Conservation (phyloP, 2,329 filamentous ascomycete species). For the Venturia asperata region DNA sequence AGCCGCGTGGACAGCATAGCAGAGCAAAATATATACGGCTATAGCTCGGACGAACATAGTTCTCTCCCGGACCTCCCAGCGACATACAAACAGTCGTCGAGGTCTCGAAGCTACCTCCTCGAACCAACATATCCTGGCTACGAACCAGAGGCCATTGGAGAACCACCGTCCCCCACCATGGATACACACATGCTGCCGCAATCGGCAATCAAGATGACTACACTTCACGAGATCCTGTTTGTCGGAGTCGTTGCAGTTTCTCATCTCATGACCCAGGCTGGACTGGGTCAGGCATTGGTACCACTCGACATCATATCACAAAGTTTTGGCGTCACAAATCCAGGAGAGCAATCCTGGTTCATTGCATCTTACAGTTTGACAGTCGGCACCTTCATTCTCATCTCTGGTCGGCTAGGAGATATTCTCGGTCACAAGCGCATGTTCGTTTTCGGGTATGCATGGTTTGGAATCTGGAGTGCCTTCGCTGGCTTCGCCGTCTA, state of each 20-base stretch:
- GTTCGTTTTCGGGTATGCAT: conserved; percentile 36
- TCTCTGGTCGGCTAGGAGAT: conserved; percentile 40
- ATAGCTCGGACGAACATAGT: conserved; percentile 15
- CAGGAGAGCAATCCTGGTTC: conserved; percentile 40
- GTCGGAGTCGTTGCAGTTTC: conserved; percentile 27
- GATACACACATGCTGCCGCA: conserved; percentile 15
- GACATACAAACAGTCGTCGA: conserved; percentile 17
- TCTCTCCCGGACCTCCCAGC: conserved; percentile 19
- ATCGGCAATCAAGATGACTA: conserved; percentile 23
- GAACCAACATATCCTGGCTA: conserved; percentile 18
- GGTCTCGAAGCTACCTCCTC: conserved; percentile 20
- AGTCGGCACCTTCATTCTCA: conserved; percentile 40
- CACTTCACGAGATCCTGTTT: conserved; percentile 26
- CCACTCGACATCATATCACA: conserved; percentile 41
- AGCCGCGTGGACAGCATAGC: conserved; percentile 26
- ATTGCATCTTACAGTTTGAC: conserved; percentile 39
- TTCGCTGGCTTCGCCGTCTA: conserved; percentile 36
- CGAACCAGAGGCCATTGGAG: conserved; percentile 18
- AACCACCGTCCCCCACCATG: conserved; percentile 18
- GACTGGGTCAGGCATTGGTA: conserved; percentile 30
- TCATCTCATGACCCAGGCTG: conserved; percentile 29
- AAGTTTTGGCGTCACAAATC: conserved; percentile 35
- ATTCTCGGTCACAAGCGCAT: conserved; percentile 39
- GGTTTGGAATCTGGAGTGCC: conserved; percentile 36
- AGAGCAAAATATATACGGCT: conserved; percentile 19